Base-by-base conservation (phyloP, 1,284 basidiomycete species). In the Mycosarcoma mackinlayi region DNA sequence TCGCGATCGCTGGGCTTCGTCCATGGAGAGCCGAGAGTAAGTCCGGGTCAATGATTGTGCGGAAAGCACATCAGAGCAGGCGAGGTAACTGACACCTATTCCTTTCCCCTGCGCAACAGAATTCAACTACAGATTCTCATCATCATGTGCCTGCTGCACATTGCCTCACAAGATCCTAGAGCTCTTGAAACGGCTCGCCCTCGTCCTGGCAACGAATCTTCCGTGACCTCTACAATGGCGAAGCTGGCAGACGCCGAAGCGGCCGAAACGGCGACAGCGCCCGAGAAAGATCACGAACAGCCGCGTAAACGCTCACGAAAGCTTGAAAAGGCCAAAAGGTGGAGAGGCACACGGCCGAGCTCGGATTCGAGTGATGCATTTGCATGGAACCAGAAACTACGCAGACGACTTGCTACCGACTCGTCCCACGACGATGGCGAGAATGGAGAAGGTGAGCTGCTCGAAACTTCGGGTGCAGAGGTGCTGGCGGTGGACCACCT, bases 11-110 rank as follows among this genome's bases (percentile, higher is more conserved):
- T 65, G 61, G 67, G 21, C 33, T 3, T 57, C 55, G 25, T 59
- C 71, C 4, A 66, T 66, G 54, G 62, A 73, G 30, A 73, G 71
- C 34, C 47, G 71, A 35, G 71, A 73, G 67, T 73, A 50, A 55
- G 70, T 64, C 1, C 13, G 3, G 21, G n/a, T 4, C 5, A 23
- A 4, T 9, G 37, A 18, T 23, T 10, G 9, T 18, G 7, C 33
- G 33, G 21, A 4, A 21, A 31, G 24, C 4, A 23, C 24, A 11
- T 13, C 13, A n/a, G 8, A 21, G 14, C 8, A 8, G 19, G 37
- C 19, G 9, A 25, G 48, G 30, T 44, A 25, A 31, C 34, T 37
- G 24, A 27, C 9, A 10, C 13, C 19, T n/a, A 18, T 16, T 6
- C 27, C 40, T 10, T 18, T 13, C 44, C n/a, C 27, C 25, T 19